Evolutionary conservation across 805 yeast genomes (phyloP), one percentile per base, ranked within the genome.

Genomic region (Pichia nanzhaoensis): DNA sequence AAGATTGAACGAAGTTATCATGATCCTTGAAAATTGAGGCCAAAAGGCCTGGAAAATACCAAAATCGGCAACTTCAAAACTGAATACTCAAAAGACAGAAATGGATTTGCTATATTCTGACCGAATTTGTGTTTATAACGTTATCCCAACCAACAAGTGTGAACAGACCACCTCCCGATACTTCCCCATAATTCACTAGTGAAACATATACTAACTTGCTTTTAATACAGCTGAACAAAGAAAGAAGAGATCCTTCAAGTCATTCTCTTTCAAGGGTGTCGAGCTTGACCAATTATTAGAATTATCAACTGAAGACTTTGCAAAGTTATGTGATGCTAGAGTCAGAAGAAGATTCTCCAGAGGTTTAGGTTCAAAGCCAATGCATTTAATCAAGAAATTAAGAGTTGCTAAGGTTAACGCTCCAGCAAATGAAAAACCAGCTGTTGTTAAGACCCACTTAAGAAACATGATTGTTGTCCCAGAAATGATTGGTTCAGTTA

Each of bases 311-410:
- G 97, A 91, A 78, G 97, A 93, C 68, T 93, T 93, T 77, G 83
- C 91, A 74, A 85, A 91, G 74, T 80, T 93, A 70, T 88, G 95
- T 69, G 88, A 84, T 69, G 95, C 99, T 68, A 88, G 99, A 80
- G 96, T 91, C 70, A 91, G 98, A 84, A 87, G 99, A 87, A 90
- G 96, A 84, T 88, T 91, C 78, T 85, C 89, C 73, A 85, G 95
- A 79, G 98, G 98, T 78, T 80, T 91, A 67, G 90, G 85, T 70
- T 72, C 85, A 72, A 88, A 87, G 79, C 95, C 96, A 75, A 82
- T 81, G 82, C 91, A 93, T 73, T 82, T 93, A 74, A 82, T 91
- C 75, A 88, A 85, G 80, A 93, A 93, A 79, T 86, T 93, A 72
- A 89, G 95, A 81, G 91, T 90, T 71, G 96, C 96, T 62, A 93